Conservation (phyloP, 441 rosid species). For the Francoa sonchifolia region DNA sequence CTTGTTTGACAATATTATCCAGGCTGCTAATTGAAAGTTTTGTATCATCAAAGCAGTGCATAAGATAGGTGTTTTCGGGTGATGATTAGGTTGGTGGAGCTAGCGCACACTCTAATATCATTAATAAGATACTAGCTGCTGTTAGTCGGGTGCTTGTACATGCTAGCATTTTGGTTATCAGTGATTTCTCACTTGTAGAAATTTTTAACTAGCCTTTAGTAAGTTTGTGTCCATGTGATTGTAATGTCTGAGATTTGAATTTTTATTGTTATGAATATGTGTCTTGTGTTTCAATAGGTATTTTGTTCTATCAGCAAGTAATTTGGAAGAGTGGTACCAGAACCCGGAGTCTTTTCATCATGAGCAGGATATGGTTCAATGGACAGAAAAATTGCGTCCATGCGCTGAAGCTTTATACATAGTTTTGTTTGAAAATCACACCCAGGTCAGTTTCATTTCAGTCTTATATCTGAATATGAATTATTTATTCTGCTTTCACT, state of each 20-base stretch:
- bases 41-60: too few species aligned
- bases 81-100: background rate
- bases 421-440: constrained; percentile 86
- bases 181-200: too few species aligned
- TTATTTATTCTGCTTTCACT: background rate
- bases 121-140: too few species aligned
- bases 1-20: too few species aligned
- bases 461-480: constrained; percentile 4
- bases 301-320: constrained; percentile 74
- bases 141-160: too few species aligned
- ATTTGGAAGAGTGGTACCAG: constrained; percentile 90
- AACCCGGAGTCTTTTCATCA: constrained; percentile 96
- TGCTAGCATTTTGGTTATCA: too few species aligned
- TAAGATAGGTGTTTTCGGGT: too few species aligned
- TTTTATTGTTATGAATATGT: too few species aligned
- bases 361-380: constrained; percentile 97
- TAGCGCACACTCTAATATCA: background rate
- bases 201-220: too few species aligned
- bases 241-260: background rate
- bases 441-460: constrained; percentile 66
- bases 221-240: background rate
- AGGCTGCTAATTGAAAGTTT: too few species aligned
- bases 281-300: constrained; percentile 66
- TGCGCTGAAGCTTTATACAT: constrained; percentile 98
- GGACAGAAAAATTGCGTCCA: constrained; percentile 96